These are phyloP conservation scores for Domatiomyces globalis DNA, from an alignment of 2,329 filamentous ascomycete species.

Conservation along the genomic window DNA sequence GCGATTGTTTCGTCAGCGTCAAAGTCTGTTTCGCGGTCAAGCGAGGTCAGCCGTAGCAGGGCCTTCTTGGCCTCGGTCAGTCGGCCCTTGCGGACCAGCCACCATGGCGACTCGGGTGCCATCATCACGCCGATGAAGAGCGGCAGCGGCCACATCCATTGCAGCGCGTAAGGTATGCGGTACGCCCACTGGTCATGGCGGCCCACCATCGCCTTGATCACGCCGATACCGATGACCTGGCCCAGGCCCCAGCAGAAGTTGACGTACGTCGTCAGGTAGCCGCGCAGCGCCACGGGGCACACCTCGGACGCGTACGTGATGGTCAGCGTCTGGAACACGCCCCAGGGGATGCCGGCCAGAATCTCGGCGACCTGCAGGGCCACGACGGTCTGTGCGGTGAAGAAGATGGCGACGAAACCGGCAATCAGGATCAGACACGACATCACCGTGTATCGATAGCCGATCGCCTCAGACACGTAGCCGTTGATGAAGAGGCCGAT, in stretches of 20 bases:
- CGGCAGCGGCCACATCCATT: conserved; percentile 41
- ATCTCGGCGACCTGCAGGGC: conserved; percentile 37
- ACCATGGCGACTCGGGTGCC: conserved; percentile 39
- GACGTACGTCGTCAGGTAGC: conserved; percentile 34
- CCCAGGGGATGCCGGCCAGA: conserved; percentile 37
- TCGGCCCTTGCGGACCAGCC: conserved; percentile 34
- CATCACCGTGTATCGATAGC: conserved; percentile 39
- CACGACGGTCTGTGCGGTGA: conserved; percentile 36
- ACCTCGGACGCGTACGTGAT: conserved; percentile 35
- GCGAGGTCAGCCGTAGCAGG: conserved; percentile 32
- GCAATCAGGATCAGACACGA: conserved; percentile 32
- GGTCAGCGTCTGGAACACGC: conserved; percentile 37
- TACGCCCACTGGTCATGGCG: conserved; percentile 38
- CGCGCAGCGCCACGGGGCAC: conserved; percentile 32
- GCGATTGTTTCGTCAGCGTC: conserved; percentile 71
- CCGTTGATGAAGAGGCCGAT: conserved; percentile 40
- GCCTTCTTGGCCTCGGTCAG: conserved; percentile 34
- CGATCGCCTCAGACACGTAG: conserved; percentile 37
- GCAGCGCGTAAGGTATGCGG: conserved; percentile 37
- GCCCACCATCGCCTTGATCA: conserved; percentile 35
- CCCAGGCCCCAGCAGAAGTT: conserved; percentile 27
- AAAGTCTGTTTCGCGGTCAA: conserved; percentile 49
- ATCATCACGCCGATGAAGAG: conserved; percentile 34
- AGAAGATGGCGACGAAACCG: conserved; percentile 37
- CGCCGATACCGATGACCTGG: conserved; percentile 38